Conservation (phyloP, 106 monocot genomes). For the Acanthochlamys bracteata region DNA sequence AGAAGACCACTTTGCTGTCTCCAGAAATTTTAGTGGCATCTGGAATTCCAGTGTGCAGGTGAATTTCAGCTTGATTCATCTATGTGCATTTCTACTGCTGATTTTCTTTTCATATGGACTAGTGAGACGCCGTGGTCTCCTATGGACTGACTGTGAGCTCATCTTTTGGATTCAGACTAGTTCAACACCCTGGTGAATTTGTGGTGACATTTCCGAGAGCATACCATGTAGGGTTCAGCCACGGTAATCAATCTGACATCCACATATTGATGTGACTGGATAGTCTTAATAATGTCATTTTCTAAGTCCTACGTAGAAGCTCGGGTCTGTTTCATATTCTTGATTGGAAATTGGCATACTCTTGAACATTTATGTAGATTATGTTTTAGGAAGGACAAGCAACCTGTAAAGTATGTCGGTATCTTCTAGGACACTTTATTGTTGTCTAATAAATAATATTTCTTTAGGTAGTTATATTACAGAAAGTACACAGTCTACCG, state of each 20-base stretch:
- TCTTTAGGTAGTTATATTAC: no score
- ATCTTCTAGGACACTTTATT: no score
- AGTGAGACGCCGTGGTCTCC: not conserved
- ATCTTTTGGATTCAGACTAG: constrained; percentile 56
- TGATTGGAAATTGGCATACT: no score
- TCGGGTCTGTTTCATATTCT: no score
- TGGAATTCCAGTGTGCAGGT: constrained; percentile 95
- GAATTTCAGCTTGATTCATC: constrained; percentile 1
- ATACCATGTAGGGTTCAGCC: constrained; percentile 97
- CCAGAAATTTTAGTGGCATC: constrained; percentile 71
- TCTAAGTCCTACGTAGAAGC: no score
- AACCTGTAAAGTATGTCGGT: no score
- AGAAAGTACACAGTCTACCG: no score
- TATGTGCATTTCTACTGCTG: not conserved
- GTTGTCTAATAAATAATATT: no score
- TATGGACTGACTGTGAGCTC: not conserved
- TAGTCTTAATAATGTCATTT: no score
- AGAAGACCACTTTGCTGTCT: constrained; percentile 89
- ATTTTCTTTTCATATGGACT: not conserved
- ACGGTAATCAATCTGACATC: constrained; percentile 44
- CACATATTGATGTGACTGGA: not conserved
- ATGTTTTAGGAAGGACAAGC: no score
- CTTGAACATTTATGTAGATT: no score
- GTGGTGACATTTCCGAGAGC: constrained; percentile 99
- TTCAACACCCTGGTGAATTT: constrained; percentile 96